Base-by-base conservation (phyloP, 768 basidiomycete genomes). In the Rhizopogon roseolus region DNA sequence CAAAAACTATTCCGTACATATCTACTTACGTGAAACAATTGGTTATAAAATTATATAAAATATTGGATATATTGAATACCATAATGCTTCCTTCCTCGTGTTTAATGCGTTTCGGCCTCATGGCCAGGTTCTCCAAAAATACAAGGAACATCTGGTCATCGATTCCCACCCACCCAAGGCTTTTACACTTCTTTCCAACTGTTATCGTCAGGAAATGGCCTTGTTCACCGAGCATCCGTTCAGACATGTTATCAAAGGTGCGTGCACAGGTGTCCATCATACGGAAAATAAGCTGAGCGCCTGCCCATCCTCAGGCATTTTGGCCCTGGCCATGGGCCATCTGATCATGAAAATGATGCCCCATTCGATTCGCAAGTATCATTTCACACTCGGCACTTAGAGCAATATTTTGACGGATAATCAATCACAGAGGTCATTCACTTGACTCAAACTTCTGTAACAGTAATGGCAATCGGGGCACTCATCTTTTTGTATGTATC, bases 391-490 rank as follows among this genome's bases (percentile, higher is more conserved):
- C 49, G 25, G 16, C 53, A 50, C 51, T 56, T 44, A 22, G 42
- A 43, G 28, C 14, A 52, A 8, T 13, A n/a, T 53, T 36, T 36
- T 48, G 16, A 48, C 34, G 46, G 8, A 46, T 50, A 45, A 53
- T 36, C 39, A 50, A 58, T 52, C 52, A 10, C 55, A 86, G 84
- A 81, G 71, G 78, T 81, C 38, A 71, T 86, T 59, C 82, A 85
- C 59, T 64, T 86, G 63, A 82, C 84, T 50, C 90, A 91, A 66
- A 85, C 84, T n/a, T 80, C 81, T 0, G 82, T 91, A 25, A 85
- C 88, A 13, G 76, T 84, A 41, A 69, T 89, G 22, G 84, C 85
- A 29, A 79, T 90, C 27, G 75, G 76, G n/a, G 77, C 78, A 16
- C 67, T 91, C 57, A 77, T 87, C 58, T 72, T 81, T 63, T 68